Conservation (phyloP, 345 rosid species). For the Aethionema arabicum region DNA sequence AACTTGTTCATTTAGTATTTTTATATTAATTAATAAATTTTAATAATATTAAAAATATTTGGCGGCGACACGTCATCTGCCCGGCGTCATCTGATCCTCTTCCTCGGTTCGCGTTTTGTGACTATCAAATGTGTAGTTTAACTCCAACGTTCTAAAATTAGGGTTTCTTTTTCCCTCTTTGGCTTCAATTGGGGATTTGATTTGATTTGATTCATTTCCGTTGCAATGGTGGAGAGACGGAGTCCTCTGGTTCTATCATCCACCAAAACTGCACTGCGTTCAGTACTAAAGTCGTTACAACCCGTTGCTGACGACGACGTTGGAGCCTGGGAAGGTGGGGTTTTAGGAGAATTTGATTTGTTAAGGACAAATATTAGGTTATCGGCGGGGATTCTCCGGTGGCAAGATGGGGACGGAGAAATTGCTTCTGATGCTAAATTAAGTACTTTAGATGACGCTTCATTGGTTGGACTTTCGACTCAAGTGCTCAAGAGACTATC, state of each 20-base stretch:
- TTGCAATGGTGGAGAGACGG: conserved; percentile 65
- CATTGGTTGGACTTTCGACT: conserved; percentile 66
- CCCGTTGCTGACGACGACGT: conserved; percentile 26
- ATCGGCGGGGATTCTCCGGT: conserved; percentile 71
- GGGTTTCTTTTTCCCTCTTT: conserved; percentile 1
- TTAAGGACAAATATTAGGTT: conserved; percentile 33
- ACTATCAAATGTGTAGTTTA: background rate
- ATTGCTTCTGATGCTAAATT: conserved; percentile 37
- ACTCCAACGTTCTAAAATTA: conserved; percentile 7
- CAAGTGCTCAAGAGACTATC: conserved; percentile 65
- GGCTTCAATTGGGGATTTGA: conserved; percentile 1
- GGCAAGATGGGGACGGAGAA: conserved; percentile 35
- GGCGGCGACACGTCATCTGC: conserved; percentile 1
- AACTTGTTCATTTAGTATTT: too few species aligned
- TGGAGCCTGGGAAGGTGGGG: conserved; percentile 3
- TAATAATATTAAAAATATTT: background rate
- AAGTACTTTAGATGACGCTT: conserved; percentile 58
- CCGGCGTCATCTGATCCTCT: conserved; percentile 16
- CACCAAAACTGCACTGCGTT: conserved; percentile 60
- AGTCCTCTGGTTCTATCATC: conserved; percentile 81
- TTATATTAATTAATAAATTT: background rate
- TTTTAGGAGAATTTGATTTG: conserved; percentile 23
- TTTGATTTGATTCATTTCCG: conserved; percentile 10
- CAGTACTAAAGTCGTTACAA: conserved; percentile 49
- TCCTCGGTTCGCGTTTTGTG: conserved; percentile 37